Base-by-base conservation (phyloP, 2,329 filamentous ascomycete genomes). In the Aspergillus unguis region DNA sequence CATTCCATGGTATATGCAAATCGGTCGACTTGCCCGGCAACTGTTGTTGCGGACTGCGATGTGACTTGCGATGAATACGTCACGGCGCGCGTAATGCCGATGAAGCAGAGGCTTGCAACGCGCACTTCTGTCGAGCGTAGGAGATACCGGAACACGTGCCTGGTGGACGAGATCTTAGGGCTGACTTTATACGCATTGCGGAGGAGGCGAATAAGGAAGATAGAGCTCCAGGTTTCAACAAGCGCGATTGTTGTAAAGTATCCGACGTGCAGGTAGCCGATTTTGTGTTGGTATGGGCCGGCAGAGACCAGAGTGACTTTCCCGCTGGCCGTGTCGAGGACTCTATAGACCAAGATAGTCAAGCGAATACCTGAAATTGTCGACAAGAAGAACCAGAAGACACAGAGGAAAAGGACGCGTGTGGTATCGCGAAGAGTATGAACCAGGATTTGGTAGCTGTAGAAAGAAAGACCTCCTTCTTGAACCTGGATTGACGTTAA, bases 1-100 rank as follows among this genome's bases (percentile, higher is more conserved):
- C 52, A 54, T 25, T 54, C 52, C 36, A 54, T 46, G 2, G 52
- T 54, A 43, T 54, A 54, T 11, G 43, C 43, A 35, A 54, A 54
- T 11, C 52, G 47, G 8, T 54, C 52, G 28, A 54, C 33, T 41
- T 54, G 52, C n/a, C 47, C 44, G 8, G 47, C 37, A 10, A 50
- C 27, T 5, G 43, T 50, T 23, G 44, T 47, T 23, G 52, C 52
- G 10, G 42, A 45, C 10, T 54, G 47, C 9, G 36, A 44, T 7
- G 48, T 46, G 5, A 43, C 29, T 47, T 54, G 52, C 25, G 28
- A 50, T 2, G 52, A 50, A 26, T 50, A 54, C n/a, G 52, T 50
- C 10, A 47, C 47, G 4, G 52, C 52, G 35, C 52, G 52, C 6
- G 52, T 50, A 32, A 54, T 54, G n/a, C 52, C 47, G 27, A 54